These are phyloP conservation scores for Thelonectria olida DNA, from an alignment of 2,329 filamentous ascomycete species.

Conservation along the genomic window DNA sequence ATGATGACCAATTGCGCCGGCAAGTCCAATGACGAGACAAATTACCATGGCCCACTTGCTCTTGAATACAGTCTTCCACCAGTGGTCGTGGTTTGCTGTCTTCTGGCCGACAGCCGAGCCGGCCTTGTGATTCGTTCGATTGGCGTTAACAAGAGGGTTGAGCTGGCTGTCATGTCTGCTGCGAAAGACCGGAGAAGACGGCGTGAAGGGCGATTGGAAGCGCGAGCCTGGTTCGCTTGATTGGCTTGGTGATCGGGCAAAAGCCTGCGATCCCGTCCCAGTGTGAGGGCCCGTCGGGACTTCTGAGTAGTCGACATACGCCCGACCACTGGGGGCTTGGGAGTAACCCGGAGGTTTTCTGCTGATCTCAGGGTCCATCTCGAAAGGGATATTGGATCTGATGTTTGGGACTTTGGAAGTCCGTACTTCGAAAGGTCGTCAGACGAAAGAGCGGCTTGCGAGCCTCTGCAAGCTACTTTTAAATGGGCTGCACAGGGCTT, in stretches of 20 bases:
- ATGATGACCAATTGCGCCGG: conserved; percentile 14
- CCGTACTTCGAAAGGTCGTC: background rate
- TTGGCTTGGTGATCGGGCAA: conserved; percentile 2
- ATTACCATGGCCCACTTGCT: conserved; percentile 24
- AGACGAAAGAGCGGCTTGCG: background rate
- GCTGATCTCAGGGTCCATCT: background rate
- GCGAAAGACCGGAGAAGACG: conserved; percentile 5
- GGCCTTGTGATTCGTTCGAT: background rate
- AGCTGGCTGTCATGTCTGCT: conserved; percentile 9
- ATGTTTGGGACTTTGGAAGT: too few species aligned
- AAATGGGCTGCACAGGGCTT: background rate
- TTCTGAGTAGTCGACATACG: conserved; percentile 3
- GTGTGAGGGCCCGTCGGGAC: background rate
- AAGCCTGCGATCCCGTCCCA: background rate
- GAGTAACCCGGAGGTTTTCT: background rate
- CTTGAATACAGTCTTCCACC: conserved; percentile 7
- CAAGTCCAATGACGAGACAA: conserved; percentile 13
- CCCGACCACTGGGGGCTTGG: background rate
- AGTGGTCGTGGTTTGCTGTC: background rate
- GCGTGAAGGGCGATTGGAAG: conserved; percentile 11
- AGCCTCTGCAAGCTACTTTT: background rate
- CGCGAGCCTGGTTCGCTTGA: background rate
- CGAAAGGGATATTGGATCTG: too few species aligned
- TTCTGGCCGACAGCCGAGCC: background rate
- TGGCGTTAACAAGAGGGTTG: conserved; percentile 5